Conservation (phyloP, 148 eudicot species). For the Linanthus parryae region DNA sequence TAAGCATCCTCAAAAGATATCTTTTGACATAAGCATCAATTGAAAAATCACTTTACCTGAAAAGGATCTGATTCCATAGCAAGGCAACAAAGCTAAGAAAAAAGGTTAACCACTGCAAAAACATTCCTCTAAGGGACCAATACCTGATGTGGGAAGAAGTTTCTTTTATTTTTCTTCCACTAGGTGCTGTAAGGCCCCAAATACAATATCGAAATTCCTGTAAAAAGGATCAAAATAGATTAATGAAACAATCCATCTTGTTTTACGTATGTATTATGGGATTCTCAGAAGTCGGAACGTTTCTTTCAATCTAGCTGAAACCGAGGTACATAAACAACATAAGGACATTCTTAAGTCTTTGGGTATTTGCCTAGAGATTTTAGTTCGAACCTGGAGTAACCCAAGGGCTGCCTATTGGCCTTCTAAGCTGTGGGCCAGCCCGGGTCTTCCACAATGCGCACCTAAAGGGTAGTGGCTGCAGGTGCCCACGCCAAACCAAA, state of each 20-base stretch:
- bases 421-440: too few species aligned
- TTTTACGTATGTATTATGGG: background rate
- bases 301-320: too few species aligned
- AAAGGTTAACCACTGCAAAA: conserved; percentile 9
- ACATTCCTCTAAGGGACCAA: conserved; percentile 5
- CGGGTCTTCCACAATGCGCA: too few species aligned
- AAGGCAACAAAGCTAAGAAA: conserved; percentile 14
- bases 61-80: conserved; percentile 61
- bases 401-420: too few species aligned
- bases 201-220: background rate
- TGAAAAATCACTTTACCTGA: conserved; percentile 24
- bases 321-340: too few species aligned
- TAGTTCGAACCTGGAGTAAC: too few species aligned
- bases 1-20: conserved; percentile 6
- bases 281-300: too few species aligned
- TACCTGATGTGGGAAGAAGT: conserved; percentile 29
- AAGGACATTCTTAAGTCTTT: too few species aligned
- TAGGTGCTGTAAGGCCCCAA: conserved; percentile 1
- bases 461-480: too few species aligned
- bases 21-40: conserved; percentile 33
- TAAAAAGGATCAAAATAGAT: conserved; percentile 10
- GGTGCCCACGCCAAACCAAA: too few species aligned
- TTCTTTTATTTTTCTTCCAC: conserved; percentile 31
- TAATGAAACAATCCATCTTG: background rate
- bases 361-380: too few species aligned